phyloP scores from a whole-genome alignment of 1,284 basidiomycete genomes.

The Volvariella surrecta region DNA sequence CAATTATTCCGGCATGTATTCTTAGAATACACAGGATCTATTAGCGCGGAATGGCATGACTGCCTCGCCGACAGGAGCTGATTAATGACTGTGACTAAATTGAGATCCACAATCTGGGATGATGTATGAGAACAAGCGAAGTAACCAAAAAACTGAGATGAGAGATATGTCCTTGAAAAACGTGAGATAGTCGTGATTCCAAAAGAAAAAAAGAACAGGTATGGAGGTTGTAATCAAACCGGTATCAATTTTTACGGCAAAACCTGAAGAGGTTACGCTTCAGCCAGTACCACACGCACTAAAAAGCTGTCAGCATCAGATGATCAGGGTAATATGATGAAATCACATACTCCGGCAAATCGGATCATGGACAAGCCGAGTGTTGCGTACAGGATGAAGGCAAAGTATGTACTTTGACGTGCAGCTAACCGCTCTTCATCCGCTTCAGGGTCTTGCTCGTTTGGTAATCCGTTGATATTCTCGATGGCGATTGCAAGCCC shows the following conservation, averaged over 20 bases:
- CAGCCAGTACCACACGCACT: slow-evolving; percentile 81
- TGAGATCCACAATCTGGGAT: too few relatives aligned
- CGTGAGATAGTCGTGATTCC: slow-evolving; percentile 1
- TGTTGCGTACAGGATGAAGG: slow-evolving; percentile 83
- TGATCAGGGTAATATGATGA: background rate
- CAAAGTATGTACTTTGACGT: slow-evolving; percentile 77
- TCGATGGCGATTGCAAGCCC: slow-evolving; percentile 76
- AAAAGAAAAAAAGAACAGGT: slow-evolving; percentile 7
- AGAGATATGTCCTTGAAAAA: slow-evolving; percentile 1
- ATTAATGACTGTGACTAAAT: too few relatives aligned
- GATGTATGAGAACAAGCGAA: background rate
- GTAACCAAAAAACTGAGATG: slow-evolving; percentile 7
- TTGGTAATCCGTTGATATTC: slow-evolving; percentile 72
- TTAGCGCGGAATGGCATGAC: slow-evolving; percentile 2
- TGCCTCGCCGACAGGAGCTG: slow-evolving; percentile 1
- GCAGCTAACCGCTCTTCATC: slow-evolving; percentile 35
- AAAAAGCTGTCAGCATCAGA: slow-evolving; percentile 13
- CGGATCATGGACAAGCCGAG: slow-evolving; percentile 77
- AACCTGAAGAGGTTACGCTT: slow-evolving; percentile 76
- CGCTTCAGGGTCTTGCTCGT: slow-evolving; percentile 20
- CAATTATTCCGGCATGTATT: slow-evolving; percentile 46
- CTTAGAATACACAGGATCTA: slow-evolving; percentile 21
- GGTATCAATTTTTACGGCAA: slow-evolving; percentile 65
- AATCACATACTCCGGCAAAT: slow-evolving; percentile 68
- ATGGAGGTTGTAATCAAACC: too few relatives aligned